Conservation (phyloP, 495 filamentous ascomycete genomes). For the Sordaria brevicollis region DNA sequence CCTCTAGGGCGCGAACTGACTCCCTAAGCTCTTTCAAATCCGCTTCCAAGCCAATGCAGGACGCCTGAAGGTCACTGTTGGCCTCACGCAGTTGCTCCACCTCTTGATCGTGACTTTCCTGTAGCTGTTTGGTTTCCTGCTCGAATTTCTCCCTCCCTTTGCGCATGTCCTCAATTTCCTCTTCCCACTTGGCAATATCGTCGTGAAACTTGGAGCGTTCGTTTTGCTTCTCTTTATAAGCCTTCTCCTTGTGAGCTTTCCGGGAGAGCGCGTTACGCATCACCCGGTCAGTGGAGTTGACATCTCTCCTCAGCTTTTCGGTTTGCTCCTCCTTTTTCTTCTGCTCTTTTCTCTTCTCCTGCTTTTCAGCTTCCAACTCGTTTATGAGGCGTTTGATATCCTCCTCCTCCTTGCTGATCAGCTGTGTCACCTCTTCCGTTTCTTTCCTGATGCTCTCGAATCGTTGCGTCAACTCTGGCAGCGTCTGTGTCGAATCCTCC, state of each 20-base stretch:
- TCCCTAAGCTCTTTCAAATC: conserved; percentile 41
- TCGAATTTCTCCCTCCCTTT: conserved; percentile 30
- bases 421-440: conserved; percentile 45
- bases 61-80: conserved; percentile 19
- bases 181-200: conserved; percentile 46
- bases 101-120: conserved; percentile 31
- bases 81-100: conserved; percentile 17
- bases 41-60: conserved; percentile 31
- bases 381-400: conserved; percentile 61
- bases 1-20: conserved; percentile 42
- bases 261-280: conserved; percentile 77
- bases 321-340: conserved; percentile 81
- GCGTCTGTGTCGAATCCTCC: conserved; percentile 31
- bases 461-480: conserved; percentile 53
- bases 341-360: conserved; percentile 59
- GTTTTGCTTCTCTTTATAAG: conserved; percentile 60
- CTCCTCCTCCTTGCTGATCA: conserved; percentile 52
- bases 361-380: conserved; percentile 60
- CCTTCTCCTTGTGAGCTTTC: conserved; percentile 70
- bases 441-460: conserved; percentile 64
- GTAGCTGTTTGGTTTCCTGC: conserved; percentile 32
- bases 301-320: conserved; percentile 70
- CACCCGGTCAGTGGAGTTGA: conserved; percentile 65
- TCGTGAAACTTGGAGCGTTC: conserved; percentile 48
- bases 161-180: conserved; percentile 40